These are phyloP conservation scores for Tetrapisispora fleetii DNA, from an alignment of 805 yeast genomes.

Conservation along the genomic window DNA sequence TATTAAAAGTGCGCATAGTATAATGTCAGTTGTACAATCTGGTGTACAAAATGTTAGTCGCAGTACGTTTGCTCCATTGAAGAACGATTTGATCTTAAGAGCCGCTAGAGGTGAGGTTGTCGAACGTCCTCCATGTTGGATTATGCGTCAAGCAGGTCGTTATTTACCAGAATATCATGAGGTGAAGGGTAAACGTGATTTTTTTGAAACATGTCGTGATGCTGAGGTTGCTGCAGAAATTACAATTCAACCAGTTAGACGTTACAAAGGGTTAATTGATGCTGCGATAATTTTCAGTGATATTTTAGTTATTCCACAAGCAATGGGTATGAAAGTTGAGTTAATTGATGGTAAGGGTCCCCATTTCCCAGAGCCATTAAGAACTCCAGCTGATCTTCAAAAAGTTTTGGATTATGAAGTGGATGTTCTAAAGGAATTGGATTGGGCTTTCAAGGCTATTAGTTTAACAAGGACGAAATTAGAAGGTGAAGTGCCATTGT, in stretches of 20 bases:
- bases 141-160: slow-evolving; percentile 97
- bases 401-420: slow-evolving; percentile 48
- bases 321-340: slow-evolving; percentile 90
- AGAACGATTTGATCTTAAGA: slow-evolving; percentile 83
- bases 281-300: slow-evolving; percentile 97
- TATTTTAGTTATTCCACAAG: slow-evolving; percentile 93
- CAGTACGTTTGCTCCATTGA: slow-evolving; percentile 55
- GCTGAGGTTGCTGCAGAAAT: slow-evolving; percentile 89
- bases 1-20: too few relatives aligned
- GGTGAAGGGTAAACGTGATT: slow-evolving; percentile 77
- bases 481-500: slow-evolving; percentile 82
- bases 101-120: slow-evolving; percentile 87
- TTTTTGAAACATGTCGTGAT: slow-evolving; percentile 90
- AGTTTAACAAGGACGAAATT: slow-evolving; percentile 80
- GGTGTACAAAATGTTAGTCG: slow-evolving; percentile 2
- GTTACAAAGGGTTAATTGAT: slow-evolving; percentile 79
- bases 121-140: slow-evolving; percentile 97
- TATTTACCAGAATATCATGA: slow-evolving; percentile 84
- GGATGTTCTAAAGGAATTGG: slow-evolving; percentile 68
- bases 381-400: slow-evolving; percentile 58
- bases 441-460: slow-evolving; percentile 93
- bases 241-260: slow-evolving; percentile 91
- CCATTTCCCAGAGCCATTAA: slow-evolving; percentile 77
- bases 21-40: not conserved
- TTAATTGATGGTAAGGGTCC: slow-evolving; percentile 96